Percentiles rank a stretch among this genome's conserved stretches.
Conservation (phyloP, 2,329 filamentous ascomycete genomes). For the Thelonectria discophora region DNA sequence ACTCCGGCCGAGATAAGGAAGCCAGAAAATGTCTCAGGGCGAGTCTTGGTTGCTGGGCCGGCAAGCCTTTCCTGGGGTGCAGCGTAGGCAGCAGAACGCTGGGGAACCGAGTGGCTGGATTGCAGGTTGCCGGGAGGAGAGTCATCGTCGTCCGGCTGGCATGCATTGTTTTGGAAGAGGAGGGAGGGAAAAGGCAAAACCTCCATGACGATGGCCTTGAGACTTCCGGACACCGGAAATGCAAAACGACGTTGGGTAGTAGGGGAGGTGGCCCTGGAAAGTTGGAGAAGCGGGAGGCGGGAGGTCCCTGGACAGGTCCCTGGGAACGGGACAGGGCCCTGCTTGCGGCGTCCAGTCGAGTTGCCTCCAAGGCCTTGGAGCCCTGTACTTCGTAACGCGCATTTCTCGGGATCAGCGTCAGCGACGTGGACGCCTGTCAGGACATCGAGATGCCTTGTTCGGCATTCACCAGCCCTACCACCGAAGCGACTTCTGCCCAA, state of each 20-base stretch:
- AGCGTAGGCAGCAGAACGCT: background rate
- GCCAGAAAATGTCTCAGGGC: constrained; percentile 28
- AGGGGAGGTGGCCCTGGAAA: background rate
- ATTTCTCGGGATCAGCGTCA: constrained; percentile 7
- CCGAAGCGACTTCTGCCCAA: constrained; percentile 22
- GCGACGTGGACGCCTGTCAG: constrained; percentile 6
- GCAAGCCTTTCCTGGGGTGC: background rate
- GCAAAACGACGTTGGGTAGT: background rate
- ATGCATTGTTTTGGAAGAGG: background rate
- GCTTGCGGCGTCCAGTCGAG: background rate
- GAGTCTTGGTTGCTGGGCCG: constrained; percentile 18
- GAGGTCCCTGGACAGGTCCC: background rate
- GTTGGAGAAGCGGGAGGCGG: constrained; percentile 1
- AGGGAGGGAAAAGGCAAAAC: constrained; percentile 1
- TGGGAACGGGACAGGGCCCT: background rate
- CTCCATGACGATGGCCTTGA: constrained; percentile 17
- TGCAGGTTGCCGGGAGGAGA: constrained; percentile 1
- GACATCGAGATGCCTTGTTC: constrained; percentile 32
- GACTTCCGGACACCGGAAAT: constrained; percentile 24
- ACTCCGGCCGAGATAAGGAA: constrained; percentile 29
- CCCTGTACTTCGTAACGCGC: constrained; percentile 1
- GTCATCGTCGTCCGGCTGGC: background rate
- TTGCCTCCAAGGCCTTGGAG: background rate
- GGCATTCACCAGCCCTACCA: constrained; percentile 33
- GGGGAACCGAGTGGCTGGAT: constrained; percentile 1